A percentile compares a stretch with the other conserved stretches of the same genome.
Conservation (phyloP, 805 yeast genomes). For the Sugiyamaella valdiviana region DNA sequence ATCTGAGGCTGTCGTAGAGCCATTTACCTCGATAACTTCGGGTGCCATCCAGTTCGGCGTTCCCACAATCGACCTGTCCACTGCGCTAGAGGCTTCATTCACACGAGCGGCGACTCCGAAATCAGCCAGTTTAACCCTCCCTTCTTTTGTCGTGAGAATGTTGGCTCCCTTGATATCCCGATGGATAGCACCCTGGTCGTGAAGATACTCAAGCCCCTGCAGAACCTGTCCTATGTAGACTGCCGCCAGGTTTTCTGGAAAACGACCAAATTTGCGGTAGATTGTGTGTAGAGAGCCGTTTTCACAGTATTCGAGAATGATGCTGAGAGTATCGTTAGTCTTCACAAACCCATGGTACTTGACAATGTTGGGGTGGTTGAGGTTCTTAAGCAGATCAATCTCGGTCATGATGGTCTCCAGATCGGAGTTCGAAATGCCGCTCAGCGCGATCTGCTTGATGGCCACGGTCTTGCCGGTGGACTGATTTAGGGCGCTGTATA, state of each 20-base stretch:
- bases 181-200: conserved; percentile 69
- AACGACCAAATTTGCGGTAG: conserved; percentile 44
- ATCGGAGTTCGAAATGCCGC: conserved; percentile 30
- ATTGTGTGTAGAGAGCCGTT: conserved; percentile 60
- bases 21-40: conserved; percentile 78
- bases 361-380: conserved; percentile 61
- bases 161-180: conserved; percentile 76
- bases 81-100: conserved; percentile 21
- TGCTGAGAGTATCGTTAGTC: conserved; percentile 45
- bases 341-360: conserved; percentile 63
- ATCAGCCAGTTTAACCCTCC: conserved; percentile 67
- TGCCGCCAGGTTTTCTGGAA: conserved; percentile 50
- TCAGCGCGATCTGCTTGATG: conserved; percentile 67
- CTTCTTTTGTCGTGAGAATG: conserved; percentile 52
- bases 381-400: conserved; percentile 57
- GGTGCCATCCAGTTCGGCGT: conserved; percentile 99
- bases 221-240: conserved; percentile 49
- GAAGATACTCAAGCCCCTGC: conserved; percentile 56
- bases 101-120: conserved; percentile 66
- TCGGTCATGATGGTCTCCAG: conserved; percentile 50
- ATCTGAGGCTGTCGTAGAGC: conserved; percentile 84
- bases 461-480: conserved; percentile 67
- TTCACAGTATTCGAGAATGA: conserved; percentile 58
- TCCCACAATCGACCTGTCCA: conserved; percentile 45
- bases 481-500: conserved; percentile 66